Evolutionary conservation across 306 rosid genomes (phyloP), one percentile per base, ranked within the genome.

Genomic region (Lathyrus sativus): DNA sequence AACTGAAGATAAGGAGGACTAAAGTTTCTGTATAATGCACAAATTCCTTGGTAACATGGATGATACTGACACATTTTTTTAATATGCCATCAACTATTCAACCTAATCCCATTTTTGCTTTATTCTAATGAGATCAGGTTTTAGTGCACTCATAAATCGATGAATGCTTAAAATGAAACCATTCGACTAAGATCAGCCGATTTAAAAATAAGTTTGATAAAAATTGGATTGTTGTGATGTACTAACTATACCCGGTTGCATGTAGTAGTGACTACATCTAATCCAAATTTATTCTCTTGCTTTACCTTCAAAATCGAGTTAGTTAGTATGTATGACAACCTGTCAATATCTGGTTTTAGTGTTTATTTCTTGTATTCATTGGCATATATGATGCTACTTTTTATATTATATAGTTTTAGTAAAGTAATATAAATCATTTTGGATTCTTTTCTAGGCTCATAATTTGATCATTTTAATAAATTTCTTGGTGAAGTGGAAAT

Each of bases 31-130:
- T 50, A 7, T 18, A 50, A 11, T 50, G 56, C 57, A 15, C 75
- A 68, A 57, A 74, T 78, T 68, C 75, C 17, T 68, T 45, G 19
- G 62, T 28, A 45, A 62, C 62, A 22, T 62, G 79, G 0, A 33
- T 37, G 59, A 68, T 64, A 45, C n/a, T 17, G 49, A 73, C 67
- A 59, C 65, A 31, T 50, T 67, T 4, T 26, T 15, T 43, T 73
- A 68, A 61, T 62, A 28, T 73, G 44, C 18, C n/a, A 9, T 26
- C 17, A 62, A 62, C 74, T 73, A 68, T 38, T 64, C 29, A 37
- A 74, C 29, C 77, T 41, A 70, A 70, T 58, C 12, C 2, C 62
- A 4, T 43, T 50, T 29, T 54, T 38, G 22, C 6, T 44, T 6
- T 33, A 33, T 33, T 33, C 38, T 33, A 33, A 33, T 33, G 38